phyloP scores from a whole-genome alignment of 1,284 basidiomycete genomes.

The Malassezia restricta region DNA sequence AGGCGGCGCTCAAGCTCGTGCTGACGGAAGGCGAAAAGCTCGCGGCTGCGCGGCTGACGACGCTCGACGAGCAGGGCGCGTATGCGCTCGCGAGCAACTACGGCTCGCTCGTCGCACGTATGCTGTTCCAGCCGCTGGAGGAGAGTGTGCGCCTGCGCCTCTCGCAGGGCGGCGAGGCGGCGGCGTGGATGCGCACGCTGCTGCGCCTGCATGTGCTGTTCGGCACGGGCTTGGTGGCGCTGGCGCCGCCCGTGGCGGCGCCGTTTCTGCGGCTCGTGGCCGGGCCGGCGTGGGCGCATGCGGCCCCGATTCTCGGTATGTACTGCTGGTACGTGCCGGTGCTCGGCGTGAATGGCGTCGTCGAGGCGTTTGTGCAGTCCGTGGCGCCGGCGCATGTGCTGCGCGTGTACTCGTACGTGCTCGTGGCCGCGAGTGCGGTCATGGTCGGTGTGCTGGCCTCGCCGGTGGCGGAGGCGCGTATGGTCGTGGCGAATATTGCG shows the following conservation, averaged over 20 bases:
- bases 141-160: constrained; percentile 35
- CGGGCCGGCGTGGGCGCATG: constrained; percentile 31
- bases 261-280: constrained; percentile 32
- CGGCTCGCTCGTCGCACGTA: constrained; percentile 36
- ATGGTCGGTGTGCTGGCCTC: constrained; percentile 18
- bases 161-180: neutral
- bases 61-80: constrained; percentile 39
- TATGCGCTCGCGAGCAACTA: constrained; percentile 44
- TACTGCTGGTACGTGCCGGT: constrained; percentile 38
- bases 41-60: constrained; percentile 31
- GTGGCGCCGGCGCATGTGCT: constrained; percentile 21
- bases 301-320: constrained; percentile 26
- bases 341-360: constrained; percentile 40
- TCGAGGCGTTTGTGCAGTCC: constrained; percentile 39
- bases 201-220: constrained; percentile 28
- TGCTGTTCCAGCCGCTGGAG: constrained; percentile 43
- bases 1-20: constrained; percentile 81
- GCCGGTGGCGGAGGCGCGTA: neutral
- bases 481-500: constrained; percentile 6
- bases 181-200: constrained; percentile 20
- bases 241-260: constrained; percentile 26
- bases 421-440: constrained; percentile 22
- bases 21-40: constrained; percentile 92
- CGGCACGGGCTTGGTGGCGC: constrained; percentile 19
- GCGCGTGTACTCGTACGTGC: constrained; percentile 21